A percentile compares a stretch with the other conserved stretches of the same genome.
Evolutionary conservation across 306 rosid genomes (phyloP).

Genomic region (Sesbania bispinosa): DNA sequence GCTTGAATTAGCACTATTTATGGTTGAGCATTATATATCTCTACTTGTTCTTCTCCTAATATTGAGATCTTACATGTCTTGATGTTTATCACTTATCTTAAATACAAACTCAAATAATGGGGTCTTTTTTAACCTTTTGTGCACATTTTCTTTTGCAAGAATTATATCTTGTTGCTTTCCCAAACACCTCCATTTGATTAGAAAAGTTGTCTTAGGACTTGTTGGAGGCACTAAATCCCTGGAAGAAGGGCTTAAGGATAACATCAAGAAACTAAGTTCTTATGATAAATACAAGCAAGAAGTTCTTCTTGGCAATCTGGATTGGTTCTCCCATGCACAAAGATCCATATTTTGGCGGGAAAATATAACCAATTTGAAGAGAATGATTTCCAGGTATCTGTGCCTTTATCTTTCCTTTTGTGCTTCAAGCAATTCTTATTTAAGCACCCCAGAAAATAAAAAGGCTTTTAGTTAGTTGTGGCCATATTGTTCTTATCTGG

Average conservation of each 20-base stretch:
- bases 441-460: background rate
- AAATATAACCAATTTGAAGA: constrained; percentile 76
- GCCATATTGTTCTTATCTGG: background rate
- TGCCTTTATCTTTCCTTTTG: background rate
- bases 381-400: constrained; percentile 85
- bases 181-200: constrained; percentile 14
- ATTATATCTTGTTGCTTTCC: background rate
- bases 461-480: background rate
- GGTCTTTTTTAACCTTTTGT: background rate
- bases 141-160: background rate
- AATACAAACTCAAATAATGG: background rate
- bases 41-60: background rate
- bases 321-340: constrained; percentile 99
- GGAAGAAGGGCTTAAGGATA: constrained; percentile 87
- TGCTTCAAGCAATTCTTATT: background rate
- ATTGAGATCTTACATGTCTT: background rate
- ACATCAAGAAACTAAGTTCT: constrained; percentile 83
- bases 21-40: background rate
- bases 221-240: constrained; percentile 80
- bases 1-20: background rate
- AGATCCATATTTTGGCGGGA: constrained; percentile 92
- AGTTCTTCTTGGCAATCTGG: constrained; percentile 92
- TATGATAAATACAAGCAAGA: constrained; percentile 94
- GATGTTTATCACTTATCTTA: background rate
- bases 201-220: constrained; percentile 60